phyloP scores from a whole-genome alignment of 495 filamentous ascomycete genomes.

The Podospora appendiculata region DNA sequence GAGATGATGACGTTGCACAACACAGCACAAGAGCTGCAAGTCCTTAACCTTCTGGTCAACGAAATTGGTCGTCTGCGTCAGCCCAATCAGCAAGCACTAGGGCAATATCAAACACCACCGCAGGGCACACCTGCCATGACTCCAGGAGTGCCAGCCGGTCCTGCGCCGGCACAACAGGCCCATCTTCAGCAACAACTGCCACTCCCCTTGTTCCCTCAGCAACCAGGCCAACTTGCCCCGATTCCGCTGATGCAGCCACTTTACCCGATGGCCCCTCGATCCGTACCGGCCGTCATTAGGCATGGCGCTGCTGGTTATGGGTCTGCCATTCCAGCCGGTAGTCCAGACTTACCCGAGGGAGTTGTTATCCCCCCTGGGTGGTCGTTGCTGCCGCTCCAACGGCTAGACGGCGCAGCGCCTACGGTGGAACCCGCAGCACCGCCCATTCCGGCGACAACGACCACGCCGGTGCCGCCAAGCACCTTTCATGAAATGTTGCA shows the following conservation, averaged over 20 bases:
- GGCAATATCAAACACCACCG: slow-evolving; percentile 6
- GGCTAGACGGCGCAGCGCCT: slow-evolving; percentile 34
- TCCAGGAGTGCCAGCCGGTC: slow-evolving; percentile 3
- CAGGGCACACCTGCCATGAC: neutral
- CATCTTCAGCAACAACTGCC: slow-evolving; percentile 12
- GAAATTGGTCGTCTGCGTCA: slow-evolving; percentile 32
- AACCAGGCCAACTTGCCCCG: slow-evolving; percentile 4
- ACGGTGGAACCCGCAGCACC: slow-evolving; percentile 7
- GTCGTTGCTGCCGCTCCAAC: slow-evolving; percentile 62
- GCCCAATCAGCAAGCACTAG: slow-evolving; percentile 6
- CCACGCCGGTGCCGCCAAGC: slow-evolving; percentile 9
- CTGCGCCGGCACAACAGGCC: slow-evolving; percentile 11
- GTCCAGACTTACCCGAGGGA: slow-evolving; percentile 63
- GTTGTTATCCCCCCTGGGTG: slow-evolving; percentile 68
- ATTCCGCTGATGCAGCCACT: slow-evolving; percentile 5
- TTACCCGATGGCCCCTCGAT: slow-evolving; percentile 9
- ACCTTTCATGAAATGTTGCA: slow-evolving; percentile 2
- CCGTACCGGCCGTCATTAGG: slow-evolving; percentile 32
- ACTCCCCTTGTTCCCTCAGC: slow-evolving; percentile 2
- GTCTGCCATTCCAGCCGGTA: slow-evolving; percentile 51
- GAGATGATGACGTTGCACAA: slow-evolving; percentile 51
- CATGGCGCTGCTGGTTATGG: slow-evolving; percentile 32
- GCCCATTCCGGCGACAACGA: neutral
- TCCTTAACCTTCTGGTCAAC: slow-evolving; percentile 41
- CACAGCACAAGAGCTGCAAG: slow-evolving; percentile 47